Evolutionary conservation across 495 filamentous ascomycete species (phyloP), one percentile per base, ranked within the genome.

Genomic region (Penicillium paradoxum): DNA sequence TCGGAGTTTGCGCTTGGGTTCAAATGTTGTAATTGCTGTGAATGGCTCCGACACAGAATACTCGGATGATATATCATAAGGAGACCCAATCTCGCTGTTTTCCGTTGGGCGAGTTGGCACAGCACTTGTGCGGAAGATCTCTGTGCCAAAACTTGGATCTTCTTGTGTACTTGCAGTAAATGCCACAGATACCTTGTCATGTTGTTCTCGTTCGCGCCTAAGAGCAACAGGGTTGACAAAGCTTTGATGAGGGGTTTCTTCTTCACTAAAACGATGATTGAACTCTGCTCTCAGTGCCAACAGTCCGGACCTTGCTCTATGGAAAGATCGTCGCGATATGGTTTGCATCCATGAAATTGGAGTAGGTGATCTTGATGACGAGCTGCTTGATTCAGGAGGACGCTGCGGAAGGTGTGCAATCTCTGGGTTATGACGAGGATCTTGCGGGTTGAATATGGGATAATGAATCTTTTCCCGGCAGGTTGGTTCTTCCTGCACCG

Each of bases 361-460:
- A 1, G 53, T 51, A 15, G 49, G 49, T 4, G 58, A 47, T 4
- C 51, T 53, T 8, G 59, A 37, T 0, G 57, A 39, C 19, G 59
- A 55, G 14, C 46, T 48, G 1, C 45, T 48, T 39, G 55, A 50
- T 0, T 53, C 55, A 19, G 54, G 50, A 11, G 53, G 46, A 8
- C 45, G 19, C 46, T 52, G 62, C 1, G 47, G 17, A 8, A 41
- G 36, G 9, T 18, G 15, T 3, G 41, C 15, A 13, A 29, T 17
- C 7, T 60, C 19, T 18, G 71, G 68, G 29, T 71, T 73, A 34
- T 74, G 72, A 19, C 65, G 56, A 51, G 67, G 69, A 29, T 73
- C 61, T 22, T 53, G 53, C 18, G 70, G 66, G 43, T 73, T 56
- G 43, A 68, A 74, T 9, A 74, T 46, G 1, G 72, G 72, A 46